phyloP scores from a whole-genome alignment of 2,329 filamentous ascomycete genomes.

The Colletotrichum tanaceti region DNA sequence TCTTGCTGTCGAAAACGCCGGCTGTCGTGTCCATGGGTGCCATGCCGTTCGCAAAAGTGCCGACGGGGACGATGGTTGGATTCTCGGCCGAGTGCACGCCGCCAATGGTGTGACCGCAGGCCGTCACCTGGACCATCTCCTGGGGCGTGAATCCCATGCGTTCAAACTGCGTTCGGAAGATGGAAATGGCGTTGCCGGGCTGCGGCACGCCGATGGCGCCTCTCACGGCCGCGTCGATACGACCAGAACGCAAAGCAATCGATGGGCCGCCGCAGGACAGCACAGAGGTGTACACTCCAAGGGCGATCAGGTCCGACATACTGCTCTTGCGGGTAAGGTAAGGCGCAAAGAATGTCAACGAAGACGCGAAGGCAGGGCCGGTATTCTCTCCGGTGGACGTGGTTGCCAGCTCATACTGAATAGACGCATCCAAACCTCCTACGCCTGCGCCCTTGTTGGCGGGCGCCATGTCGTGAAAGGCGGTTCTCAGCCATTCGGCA shows the following conservation, averaged over 20 bases:
- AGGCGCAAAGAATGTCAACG: constrained; percentile 64
- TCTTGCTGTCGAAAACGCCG: constrained; percentile 65
- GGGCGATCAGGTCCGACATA: constrained; percentile 68
- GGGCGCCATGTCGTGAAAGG: constrained; percentile 72
- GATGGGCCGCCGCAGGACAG: constrained; percentile 68
- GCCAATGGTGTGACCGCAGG: constrained; percentile 71
- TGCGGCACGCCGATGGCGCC: constrained; percentile 66
- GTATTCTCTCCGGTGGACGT: constrained; percentile 62
- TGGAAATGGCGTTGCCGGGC: constrained; percentile 64
- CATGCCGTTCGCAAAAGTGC: constrained; percentile 57
- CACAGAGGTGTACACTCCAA: constrained; percentile 68
- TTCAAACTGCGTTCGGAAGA: constrained; percentile 65
- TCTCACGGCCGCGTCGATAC: constrained; percentile 63
- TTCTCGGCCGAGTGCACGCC: constrained; percentile 68
- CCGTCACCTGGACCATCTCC: constrained; percentile 71
- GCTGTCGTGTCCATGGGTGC: constrained; percentile 60
- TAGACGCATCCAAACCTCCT: constrained; percentile 69
- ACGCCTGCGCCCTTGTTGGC: constrained; percentile 58
- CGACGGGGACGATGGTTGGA: constrained; percentile 61
- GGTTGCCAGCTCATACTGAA: constrained; percentile 66
- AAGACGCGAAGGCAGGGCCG: constrained; percentile 65
- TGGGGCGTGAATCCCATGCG: constrained; percentile 67
- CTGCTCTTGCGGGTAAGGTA: constrained; percentile 64
- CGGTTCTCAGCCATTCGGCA: constrained; percentile 71
- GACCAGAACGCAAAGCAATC: constrained; percentile 64